Evolutionary conservation across 768 basidiomycete species (phyloP).

Genomic region (Kwoniella pini): DNA sequence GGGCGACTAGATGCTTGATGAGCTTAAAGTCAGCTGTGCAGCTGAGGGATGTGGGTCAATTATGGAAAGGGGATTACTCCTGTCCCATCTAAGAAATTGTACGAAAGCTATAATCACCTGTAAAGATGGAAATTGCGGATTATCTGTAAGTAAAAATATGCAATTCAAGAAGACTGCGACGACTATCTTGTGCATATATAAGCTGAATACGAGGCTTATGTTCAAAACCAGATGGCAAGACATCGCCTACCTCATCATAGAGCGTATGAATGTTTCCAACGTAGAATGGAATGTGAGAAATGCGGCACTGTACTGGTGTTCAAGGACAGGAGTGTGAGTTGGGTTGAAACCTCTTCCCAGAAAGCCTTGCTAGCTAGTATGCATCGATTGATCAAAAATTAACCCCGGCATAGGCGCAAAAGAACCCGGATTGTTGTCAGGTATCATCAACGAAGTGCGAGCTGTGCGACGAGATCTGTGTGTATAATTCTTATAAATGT

Average conservation of each 20-base stretch:
- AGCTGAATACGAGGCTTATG: no score
- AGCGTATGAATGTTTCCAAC: constrained; percentile 43
- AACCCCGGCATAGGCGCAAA: constrained; percentile 5
- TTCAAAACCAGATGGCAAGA: constrained; percentile 31
- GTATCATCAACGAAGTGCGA: constrained; percentile 14
- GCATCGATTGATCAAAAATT: no score
- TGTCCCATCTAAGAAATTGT: constrained; percentile 33
- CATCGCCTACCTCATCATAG: constrained; percentile 34
- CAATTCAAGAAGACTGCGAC: no score
- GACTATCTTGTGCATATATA: no score
- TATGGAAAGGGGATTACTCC: constrained; percentile 38
- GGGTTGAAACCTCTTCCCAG: no score
- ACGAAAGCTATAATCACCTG: constrained; percentile 34
- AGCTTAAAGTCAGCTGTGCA: constrained; percentile 39
- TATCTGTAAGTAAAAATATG: constrained; percentile 30
- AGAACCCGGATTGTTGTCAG: constrained; percentile 3
- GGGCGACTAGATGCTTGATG: constrained; percentile 32
- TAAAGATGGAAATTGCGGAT: constrained; percentile 33
- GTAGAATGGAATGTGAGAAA: constrained; percentile 39
- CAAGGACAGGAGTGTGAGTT: constrained; percentile 28
- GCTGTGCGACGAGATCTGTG: constrained; percentile 22
- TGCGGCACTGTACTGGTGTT: constrained; percentile 37
- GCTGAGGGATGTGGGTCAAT: constrained; percentile 34
- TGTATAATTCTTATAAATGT: not conserved
- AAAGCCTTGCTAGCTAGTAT: no score